Evolutionary conservation across 2,329 filamentous ascomycete species (phyloP), one percentile per base, ranked within the genome.

Genomic region (Colletotrichum nymphaeae): DNA sequence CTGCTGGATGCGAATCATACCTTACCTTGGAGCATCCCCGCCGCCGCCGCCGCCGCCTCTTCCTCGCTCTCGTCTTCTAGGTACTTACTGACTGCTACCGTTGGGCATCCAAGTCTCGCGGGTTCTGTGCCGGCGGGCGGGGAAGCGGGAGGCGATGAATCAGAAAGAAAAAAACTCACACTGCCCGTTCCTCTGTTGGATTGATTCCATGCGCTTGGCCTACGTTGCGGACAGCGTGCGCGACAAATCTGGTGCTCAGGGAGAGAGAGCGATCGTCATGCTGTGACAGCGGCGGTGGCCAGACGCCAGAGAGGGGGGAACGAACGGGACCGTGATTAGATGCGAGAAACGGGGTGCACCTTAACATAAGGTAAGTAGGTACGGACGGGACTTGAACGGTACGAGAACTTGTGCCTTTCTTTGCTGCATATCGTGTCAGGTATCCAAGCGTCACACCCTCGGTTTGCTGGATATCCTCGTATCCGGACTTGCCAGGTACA

Each of bases 391-490:
- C 42, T 49, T 49, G 42, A 11, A 49, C 42, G 42, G 42, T 11
- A 49, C 42, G 19, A n/a, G 42, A n/a, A 5, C 8, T 49, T 49
- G n/a, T 14, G 9, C 42, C 46, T 30, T n/a, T 30, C 11, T 37
- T 64, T 64, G 14, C 19, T 55, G 9, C 46, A 53, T 64, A 35
- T 53, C 28, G 55, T 37, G 62, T 26, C 16, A 55, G 22, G 62
- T 14, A 53, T 46, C 7, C 14, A 1, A 59, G 58, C 19, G 1
- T 22, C 32, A n/a, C 14, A 22, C 35, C 6, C 26, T 53, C 37
- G 8, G 19, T 5, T 1, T 32, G 26, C 30, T 42, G 28, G 59
- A 30, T 52, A 70, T 65, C 60, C 66, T 70, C 56, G 70, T 70
- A 73, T 37, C 70, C 66, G 67, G 30, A 42, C 19, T 9, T 5